Conservation (phyloP, 169 alveolate genomes). For the Besnoitia besnoiti region DNA sequence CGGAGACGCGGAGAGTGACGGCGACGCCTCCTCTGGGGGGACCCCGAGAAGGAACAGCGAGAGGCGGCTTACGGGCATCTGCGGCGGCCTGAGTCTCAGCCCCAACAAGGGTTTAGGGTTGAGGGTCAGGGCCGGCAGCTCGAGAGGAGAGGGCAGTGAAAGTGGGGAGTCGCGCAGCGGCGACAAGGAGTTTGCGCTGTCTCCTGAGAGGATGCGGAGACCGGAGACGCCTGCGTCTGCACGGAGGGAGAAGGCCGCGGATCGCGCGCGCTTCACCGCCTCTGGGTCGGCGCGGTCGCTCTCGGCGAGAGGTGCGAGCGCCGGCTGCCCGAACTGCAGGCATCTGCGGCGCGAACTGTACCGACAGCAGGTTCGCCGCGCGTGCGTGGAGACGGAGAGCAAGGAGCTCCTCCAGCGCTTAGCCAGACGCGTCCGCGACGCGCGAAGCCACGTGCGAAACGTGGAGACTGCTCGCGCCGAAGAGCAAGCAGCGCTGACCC, state of each 20-base stretch:
- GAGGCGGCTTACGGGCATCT: not conserved
- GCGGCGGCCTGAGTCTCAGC: not conserved
- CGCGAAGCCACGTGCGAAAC: not conserved
- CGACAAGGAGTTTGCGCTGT: too few species aligned
- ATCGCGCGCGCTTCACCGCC: too few species aligned
- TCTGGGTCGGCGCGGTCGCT: too few species aligned
- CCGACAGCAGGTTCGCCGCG: not conserved
- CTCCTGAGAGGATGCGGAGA: too few species aligned
- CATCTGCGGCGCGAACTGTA: not conserved
- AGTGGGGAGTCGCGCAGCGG: too few species aligned
- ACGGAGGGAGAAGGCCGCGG: too few species aligned
- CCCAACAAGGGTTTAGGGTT: too few species aligned
- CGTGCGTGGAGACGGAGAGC: constrained; percentile 11
- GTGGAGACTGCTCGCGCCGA: not conserved
- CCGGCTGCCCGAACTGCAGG: not conserved
- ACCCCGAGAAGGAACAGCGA: not conserved
- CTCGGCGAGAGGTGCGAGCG: too few species aligned
- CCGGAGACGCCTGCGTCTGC: too few species aligned
- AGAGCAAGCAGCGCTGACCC: not conserved
- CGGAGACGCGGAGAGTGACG: not conserved
- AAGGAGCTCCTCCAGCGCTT: not conserved
- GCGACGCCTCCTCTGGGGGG: not conserved
- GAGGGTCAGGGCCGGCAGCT: too few species aligned
- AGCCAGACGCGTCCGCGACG: not conserved
- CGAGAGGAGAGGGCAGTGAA: too few species aligned